These are phyloP conservation scores for Nitzschia sp. DNA, from an alignment of 108 stramenopile genomes.

Conservation along the genomic window DNA sequence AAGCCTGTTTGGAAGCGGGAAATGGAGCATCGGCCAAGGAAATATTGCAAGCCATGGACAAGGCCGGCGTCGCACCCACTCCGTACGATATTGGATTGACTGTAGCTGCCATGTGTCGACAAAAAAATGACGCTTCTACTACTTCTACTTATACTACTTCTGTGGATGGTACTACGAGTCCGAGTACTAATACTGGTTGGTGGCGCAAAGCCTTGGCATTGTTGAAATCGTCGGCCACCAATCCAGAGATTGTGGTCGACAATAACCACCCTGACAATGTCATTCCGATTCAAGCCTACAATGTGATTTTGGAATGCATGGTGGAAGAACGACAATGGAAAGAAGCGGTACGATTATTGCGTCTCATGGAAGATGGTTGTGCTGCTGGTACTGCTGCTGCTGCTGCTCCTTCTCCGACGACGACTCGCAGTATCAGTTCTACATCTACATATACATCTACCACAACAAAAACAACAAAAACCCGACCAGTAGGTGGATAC, in stretches of 20 bases:
- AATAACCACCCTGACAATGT: not conserved
- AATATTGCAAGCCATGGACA: slow-evolving; percentile 40
- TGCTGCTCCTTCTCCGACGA: too few species aligned
- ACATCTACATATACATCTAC: too few species aligned
- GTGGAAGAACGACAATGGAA: slow-evolving; percentile 36
- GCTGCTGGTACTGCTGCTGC: not conserved
- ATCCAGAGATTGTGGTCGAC: slow-evolving; percentile 1
- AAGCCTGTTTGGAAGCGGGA: slow-evolving; percentile 34
- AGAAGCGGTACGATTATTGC: slow-evolving; percentile 37
- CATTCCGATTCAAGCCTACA: slow-evolving; percentile 43
- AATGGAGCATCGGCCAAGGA: slow-evolving; percentile 36
- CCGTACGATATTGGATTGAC: slow-evolving; percentile 30
- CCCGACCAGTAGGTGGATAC: slow-evolving; percentile 13
- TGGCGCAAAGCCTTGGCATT: slow-evolving; percentile 24
- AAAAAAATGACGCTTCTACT: not conserved
- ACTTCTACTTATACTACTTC: not conserved
- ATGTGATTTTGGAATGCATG: slow-evolving; percentile 45
- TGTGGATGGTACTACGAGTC: too few species aligned
- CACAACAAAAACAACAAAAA: not conserved
- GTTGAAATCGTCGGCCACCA: slow-evolving; percentile 14
- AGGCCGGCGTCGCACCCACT: slow-evolving; percentile 23
- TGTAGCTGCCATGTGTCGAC: slow-evolving; percentile 37
- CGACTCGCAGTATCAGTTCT: not conserved
- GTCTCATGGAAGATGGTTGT: slow-evolving; percentile 46
- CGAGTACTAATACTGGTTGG: too few species aligned